These are phyloP conservation scores for Fusarium sublunatum DNA, from an alignment of 2,329 filamentous ascomycete species.

Conservation along the genomic window DNA sequence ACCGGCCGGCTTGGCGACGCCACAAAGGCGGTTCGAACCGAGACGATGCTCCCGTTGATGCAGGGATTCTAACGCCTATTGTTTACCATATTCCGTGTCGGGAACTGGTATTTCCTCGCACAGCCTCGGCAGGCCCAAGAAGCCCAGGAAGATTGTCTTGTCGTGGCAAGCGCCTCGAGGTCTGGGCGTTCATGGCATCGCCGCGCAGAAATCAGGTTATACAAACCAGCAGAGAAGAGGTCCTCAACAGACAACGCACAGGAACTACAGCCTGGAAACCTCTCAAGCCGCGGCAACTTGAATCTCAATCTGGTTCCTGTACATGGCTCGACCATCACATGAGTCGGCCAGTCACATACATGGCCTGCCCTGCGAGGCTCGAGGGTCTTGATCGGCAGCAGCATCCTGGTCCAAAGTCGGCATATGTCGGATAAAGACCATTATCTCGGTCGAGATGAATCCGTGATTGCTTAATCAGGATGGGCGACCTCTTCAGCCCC, in stretches of 20 bases:
- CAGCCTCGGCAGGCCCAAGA: constrained; percentile 11
- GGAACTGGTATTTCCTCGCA: constrained; percentile 10
- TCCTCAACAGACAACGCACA: not conserved
- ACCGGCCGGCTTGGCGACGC: constrained; percentile 25
- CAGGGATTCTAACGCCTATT: constrained; percentile 9
- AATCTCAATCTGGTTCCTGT: not conserved
- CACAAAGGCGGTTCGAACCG: constrained; percentile 41
- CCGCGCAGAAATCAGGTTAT: not conserved
- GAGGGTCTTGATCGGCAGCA: constrained; percentile 6
- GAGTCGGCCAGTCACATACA: constrained; percentile 25
- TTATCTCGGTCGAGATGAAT: constrained; percentile 27
- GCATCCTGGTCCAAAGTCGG: constrained; percentile 17
- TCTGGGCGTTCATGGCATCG: not conserved
- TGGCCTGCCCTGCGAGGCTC: constrained; percentile 16
- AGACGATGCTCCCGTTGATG: constrained; percentile 20
- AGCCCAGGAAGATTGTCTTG: not conserved
- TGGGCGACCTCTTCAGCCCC: constrained; percentile 12
- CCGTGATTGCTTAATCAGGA: constrained; percentile 27
- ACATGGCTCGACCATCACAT: constrained; percentile 22
- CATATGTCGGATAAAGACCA: constrained; percentile 24
- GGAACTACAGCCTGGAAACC: not conserved
- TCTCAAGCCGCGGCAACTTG: not conserved
- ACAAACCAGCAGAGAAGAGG: not conserved
- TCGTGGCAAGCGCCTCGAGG: not conserved
- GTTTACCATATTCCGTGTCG: constrained; percentile 19